Percentiles rank a stretch among this genome's conserved stretches.
These are phyloP conservation scores for Sporisorium sorghi DNA, from an alignment of 1,284 basidiomycete genomes.

Conservation along the genomic window DNA sequence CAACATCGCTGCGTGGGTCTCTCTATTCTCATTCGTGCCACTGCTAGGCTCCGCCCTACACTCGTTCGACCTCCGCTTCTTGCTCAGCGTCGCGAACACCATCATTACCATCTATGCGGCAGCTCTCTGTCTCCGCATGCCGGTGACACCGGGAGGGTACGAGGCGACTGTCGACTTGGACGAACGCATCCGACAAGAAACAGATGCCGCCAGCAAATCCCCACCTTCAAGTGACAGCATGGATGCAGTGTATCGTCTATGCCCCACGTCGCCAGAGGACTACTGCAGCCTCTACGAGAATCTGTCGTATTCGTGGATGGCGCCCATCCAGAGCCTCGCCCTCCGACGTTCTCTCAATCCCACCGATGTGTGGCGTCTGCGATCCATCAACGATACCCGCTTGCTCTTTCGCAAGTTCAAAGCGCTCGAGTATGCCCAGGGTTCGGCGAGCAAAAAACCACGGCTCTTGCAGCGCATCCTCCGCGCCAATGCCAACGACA, in stretches of 20 bases:
- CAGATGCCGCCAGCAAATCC: constrained; percentile 7
- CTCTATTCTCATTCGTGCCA: constrained; percentile 27
- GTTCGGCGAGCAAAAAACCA: constrained; percentile 1
- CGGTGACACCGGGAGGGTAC: constrained; percentile 51
- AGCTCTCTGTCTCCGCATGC: constrained; percentile 41
- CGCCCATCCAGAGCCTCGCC: constrained; percentile 50
- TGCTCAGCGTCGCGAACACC: constrained; percentile 21
- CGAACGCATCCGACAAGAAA: constrained; percentile 33
- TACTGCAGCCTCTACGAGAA: constrained; percentile 49
- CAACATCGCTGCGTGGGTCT: constrained; percentile 10
- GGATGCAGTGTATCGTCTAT: constrained; percentile 42
- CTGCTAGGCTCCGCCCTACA: background rate
- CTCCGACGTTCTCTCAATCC: constrained; percentile 46
- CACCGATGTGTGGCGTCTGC: constrained; percentile 56
- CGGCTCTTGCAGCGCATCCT: constrained; percentile 43
- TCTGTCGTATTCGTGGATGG: constrained; percentile 61
- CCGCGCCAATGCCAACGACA: constrained; percentile 55
- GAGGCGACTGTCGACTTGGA: constrained; percentile 41
- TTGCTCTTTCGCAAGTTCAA: constrained; percentile 49
- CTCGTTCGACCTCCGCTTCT: background rate
- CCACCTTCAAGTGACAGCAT: constrained; percentile 18
- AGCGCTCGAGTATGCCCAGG: constrained; percentile 6
- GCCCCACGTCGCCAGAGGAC: constrained; percentile 61
- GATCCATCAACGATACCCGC: constrained; percentile 55
- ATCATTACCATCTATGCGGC: constrained; percentile 24